Conservation (phyloP, 305 asterid species). For the Salvia sclarea region DNA sequence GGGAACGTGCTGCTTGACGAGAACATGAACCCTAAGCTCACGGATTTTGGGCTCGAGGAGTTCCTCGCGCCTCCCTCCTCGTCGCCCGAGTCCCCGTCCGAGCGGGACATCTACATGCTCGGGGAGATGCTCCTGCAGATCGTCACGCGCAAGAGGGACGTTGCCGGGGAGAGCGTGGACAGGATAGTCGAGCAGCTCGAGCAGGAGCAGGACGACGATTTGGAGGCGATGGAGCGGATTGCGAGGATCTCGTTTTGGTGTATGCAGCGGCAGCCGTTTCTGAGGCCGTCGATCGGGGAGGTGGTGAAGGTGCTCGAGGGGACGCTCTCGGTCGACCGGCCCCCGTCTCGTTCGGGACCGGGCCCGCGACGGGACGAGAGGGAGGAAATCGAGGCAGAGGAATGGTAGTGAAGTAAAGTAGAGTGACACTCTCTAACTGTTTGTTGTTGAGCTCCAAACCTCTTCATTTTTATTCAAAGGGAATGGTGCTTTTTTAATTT, state of each 20-base stretch:
- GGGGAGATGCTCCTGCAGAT: slow-evolving; percentile 59
- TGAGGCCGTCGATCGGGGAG: slow-evolving; percentile 67
- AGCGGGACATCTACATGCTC: slow-evolving; percentile 58
- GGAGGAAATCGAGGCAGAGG: slow-evolving; percentile 49
- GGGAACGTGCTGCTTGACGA: slow-evolving; percentile 62
- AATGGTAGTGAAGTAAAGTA: slow-evolving; percentile 34
- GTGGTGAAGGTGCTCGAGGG: slow-evolving; percentile 76
- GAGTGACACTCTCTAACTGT: slow-evolving; percentile 16
- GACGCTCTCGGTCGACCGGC: slow-evolving; percentile 62
- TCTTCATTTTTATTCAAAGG: slow-evolving; percentile 30
- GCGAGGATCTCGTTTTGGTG: slow-evolving; percentile 68
- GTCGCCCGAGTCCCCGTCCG: slow-evolving; percentile 63
- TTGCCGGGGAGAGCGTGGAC: slow-evolving; percentile 36
- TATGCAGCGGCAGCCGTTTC: slow-evolving; percentile 57
- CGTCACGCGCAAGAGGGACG: slow-evolving; percentile 47
- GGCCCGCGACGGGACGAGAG: slow-evolving; percentile 33
- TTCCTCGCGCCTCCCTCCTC: slow-evolving; percentile 41
- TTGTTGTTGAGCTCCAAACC: slow-evolving; percentile 31
- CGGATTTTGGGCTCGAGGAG: slow-evolving; percentile 56
- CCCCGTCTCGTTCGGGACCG: slow-evolving; percentile 47
- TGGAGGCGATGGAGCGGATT: slow-evolving; percentile 51
- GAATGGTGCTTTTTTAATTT: slow-evolving; percentile 22
- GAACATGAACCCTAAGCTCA: slow-evolving; percentile 55
- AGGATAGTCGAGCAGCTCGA: slow-evolving; percentile 36
- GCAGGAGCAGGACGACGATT: slow-evolving; percentile 29